Conservation (phyloP, 1,284 basidiomycete species). For the Porogramme epimiltina region DNA sequence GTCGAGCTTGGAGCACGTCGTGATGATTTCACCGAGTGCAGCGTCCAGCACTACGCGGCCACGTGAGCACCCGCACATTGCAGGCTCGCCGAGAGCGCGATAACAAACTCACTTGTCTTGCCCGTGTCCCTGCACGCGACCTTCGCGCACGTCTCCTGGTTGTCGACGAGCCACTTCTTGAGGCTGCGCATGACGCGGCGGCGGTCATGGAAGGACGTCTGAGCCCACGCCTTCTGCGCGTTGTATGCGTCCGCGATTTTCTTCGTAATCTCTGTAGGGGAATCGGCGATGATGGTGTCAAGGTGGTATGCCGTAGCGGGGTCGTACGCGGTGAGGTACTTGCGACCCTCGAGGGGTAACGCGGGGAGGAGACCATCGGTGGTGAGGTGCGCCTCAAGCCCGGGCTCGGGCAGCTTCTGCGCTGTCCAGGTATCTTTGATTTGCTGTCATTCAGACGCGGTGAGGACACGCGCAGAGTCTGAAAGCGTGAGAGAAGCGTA, state of each 20-base stretch:
- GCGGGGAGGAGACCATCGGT: constrained; percentile 57
- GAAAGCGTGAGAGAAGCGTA: constrained; percentile 34
- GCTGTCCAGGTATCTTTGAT: constrained; percentile 57
- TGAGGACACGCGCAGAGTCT: not conserved
- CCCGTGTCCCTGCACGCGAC: constrained; percentile 96
- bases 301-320: constrained; percentile 86
- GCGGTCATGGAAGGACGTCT: constrained; percentile 77
- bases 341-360: constrained; percentile 47
- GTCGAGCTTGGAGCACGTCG: constrained; percentile 87
- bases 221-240: constrained; percentile 74
- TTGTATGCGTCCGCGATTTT: constrained; percentile 71
- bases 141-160: constrained; percentile 82
- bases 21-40: constrained; percentile 86
- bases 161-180: constrained; percentile 88
- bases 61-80: constrained; percentile 2
- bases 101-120: constrained; percentile 78
- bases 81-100: not conserved
- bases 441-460: constrained; percentile 41
- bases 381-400: constrained; percentile 62
- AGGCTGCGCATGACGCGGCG: constrained; percentile 83
- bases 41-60: constrained; percentile 76
- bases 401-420: constrained; percentile 54
- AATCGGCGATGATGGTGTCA: constrained; percentile 69
- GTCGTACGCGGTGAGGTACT: constrained; percentile 89
- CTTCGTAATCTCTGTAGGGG: constrained; percentile 60